Evolutionary conservation across 768 basidiomycete genomes (phyloP), one percentile per base, ranked within the genome.

Genomic region (Agaricus sinodeliciosus): DNA sequence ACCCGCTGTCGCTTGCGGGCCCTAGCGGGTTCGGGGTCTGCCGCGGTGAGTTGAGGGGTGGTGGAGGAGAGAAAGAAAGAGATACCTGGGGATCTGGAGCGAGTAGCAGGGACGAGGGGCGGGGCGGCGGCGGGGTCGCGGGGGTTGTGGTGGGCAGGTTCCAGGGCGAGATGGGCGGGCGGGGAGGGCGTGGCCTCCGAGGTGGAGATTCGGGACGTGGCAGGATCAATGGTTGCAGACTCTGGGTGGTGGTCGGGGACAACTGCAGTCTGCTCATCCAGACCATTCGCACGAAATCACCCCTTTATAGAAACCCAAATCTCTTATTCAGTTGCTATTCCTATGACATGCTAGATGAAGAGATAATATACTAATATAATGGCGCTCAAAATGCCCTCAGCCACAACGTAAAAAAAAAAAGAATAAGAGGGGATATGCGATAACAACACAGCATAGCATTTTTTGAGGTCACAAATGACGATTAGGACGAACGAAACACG

Each of bases 1-100:
- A 78, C 72, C 68, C 85, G 78, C 73, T 84, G 84, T 75, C 85
- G 77, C 75, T 87, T 87, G 69, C 77, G 77, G 59, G 81, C 80
- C 67, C 83, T 73, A 50, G 74, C 57, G 57, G 69, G 69, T 68
- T 81, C 81, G 68, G 72, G 57, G 64, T 77, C 75, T 77, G 66
- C 63, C 64, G 67, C 59, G 58, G 56, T 54, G 49, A n/a, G 50
- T 28, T 4, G n/a, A n/a, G 27, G 13, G 18, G 27, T 54, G 58
- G 41, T 41, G 43, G 22, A 57, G 41, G 50, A 43, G 57, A 44
- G 47, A 43, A 55, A 55, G 47, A 48, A 39, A 48, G 42, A 12
- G 22, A 15, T 13, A 41, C 48, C 18, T 35, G 54, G n/a, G 28
- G 78, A 73, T 70, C 82, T 72, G 43, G 77, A 68, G 66, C 85